Evolutionary conservation across 306 rosid species (phyloP), one percentile per base, ranked within the genome.

Genomic region (Glycine latifolia): DNA sequence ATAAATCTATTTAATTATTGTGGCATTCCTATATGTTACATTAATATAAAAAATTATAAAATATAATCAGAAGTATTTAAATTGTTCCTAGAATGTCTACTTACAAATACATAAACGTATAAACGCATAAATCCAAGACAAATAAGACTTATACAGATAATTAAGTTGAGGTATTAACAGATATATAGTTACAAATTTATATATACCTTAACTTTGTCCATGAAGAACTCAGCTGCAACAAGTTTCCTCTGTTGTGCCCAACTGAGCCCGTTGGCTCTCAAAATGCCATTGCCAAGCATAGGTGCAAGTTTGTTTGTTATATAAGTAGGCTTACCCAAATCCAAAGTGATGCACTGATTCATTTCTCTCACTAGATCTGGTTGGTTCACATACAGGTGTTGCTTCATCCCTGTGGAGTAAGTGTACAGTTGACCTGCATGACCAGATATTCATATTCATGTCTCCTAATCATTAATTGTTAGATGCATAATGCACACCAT

Each of bases 171-270:
- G 31, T 26, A 26, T 26, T 26, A 26, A 26, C 31, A 26, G 31
- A 26, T 26, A 37, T 37, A 37, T 3, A 31, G 15, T 31, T 61
- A 31, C 3, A 14, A 65, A 65, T 12, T 35, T 3, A 3, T 48
- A 9, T 5, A 10, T 81, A 91, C 99, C 96, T 92, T 92, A 60
- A 95, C 98, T 86, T 90, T 94, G 86, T 90, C 90, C 91, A 88
- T 89, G 90, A 88, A 95, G 84, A 95, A 95, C 83, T 95, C 97
- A 35, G 98, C 92, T 2, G 98, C 96, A 31, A 95, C 87, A 47
- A 95, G 92, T 78, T 95, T 95, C 75, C 99, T 87, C 77, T 95
- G 99, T 1, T 91, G 92, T 0, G 88, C 87, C 99, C 99, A 95
- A 10, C 83, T 63, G 10, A 48, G 79, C 2, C 98, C 98, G 71